Conservation (phyloP, 192 early-diverging fungal species). For the Podila minutissima region DNA sequence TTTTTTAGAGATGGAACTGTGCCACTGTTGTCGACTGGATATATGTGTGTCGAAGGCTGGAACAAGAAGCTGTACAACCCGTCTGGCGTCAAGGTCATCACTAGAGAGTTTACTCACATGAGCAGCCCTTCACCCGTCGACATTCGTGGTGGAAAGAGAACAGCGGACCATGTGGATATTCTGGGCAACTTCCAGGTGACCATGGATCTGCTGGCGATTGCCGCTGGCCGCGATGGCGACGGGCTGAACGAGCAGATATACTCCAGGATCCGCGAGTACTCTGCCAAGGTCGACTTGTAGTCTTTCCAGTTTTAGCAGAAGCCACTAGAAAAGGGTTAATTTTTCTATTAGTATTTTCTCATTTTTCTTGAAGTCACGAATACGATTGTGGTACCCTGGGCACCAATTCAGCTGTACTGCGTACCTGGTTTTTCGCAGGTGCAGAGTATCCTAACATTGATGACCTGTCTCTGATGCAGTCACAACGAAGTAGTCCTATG, state of each 20-base stretch:
- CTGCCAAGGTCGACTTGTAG: constrained; percentile 46
- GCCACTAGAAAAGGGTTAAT: too few relatives aligned
- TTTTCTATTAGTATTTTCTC: too few relatives aligned
- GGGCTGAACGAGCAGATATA: constrained; percentile 48
- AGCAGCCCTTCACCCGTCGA: constrained; percentile 65
- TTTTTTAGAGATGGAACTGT: constrained; percentile 86
- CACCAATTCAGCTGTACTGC: too few relatives aligned
- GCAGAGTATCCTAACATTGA: too few relatives aligned
- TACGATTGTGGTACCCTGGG: too few relatives aligned
- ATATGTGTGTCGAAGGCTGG: constrained; percentile 92
- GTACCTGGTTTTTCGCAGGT: too few relatives aligned
- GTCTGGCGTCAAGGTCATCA: constrained; percentile 70
- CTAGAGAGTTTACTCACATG: constrained; percentile 75
- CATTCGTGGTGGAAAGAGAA: constrained; percentile 78
- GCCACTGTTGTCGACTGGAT: constrained; percentile 84
- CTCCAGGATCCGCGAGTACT: constrained; percentile 54
- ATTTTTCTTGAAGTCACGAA: too few relatives aligned
- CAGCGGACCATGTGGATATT: constrained; percentile 90
- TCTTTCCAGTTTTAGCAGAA: background rate
- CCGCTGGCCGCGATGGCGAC: constrained; percentile 42
- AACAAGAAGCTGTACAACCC: constrained; percentile 85
- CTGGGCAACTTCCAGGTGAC: constrained; percentile 82
- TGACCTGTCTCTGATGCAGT: too few relatives aligned
- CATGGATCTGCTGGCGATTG: constrained; percentile 52
- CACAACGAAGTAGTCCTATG: too few relatives aligned